Evolutionary conservation across 805 yeast genomes (phyloP).

Genomic region (Kluyveromyces lactis): DNA sequence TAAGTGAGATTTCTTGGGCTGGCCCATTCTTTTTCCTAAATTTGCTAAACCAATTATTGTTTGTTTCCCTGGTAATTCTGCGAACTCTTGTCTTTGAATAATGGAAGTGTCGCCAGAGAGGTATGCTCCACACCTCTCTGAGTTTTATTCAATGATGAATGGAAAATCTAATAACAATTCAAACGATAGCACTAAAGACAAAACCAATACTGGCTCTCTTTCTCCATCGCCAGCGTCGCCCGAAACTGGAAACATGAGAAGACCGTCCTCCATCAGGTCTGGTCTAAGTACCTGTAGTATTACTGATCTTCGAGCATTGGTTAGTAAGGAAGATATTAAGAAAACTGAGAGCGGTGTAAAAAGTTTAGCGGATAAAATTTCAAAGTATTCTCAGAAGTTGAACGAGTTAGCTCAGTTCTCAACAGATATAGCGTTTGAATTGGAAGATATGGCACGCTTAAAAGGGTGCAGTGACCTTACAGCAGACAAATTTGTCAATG

Average conservation of each 20-base stretch:
- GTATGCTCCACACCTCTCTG: constrained; percentile 46
- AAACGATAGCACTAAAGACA: not conserved
- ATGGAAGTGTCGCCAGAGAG: constrained; percentile 16
- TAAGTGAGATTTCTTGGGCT: no score
- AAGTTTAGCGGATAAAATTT: constrained; percentile 41
- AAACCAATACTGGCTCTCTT: not conserved
- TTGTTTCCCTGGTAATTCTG: no score
- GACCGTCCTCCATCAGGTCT: constrained; percentile 35
- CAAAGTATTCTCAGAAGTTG: constrained; percentile 37
- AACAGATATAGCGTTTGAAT: constrained; percentile 59
- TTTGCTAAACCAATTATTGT: no score
- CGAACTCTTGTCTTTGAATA: no score
- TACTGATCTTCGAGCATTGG: constrained; percentile 46
- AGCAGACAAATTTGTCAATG: constrained; percentile 57
- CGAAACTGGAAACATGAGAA: not conserved
- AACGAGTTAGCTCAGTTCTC: constrained; percentile 42
- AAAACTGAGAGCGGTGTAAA: constrained; percentile 41
- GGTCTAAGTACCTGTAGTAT: constrained; percentile 41
- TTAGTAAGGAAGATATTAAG: constrained; percentile 52
- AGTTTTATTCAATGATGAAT: constrained; percentile 47
- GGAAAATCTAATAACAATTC: constrained; percentile 9
- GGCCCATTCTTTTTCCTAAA: no score
- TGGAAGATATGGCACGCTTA: constrained; percentile 55
- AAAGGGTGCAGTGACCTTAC: constrained; percentile 49
- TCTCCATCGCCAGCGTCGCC: not conserved